A percentile compares a stretch with the other conserved stretches of the same genome.
phyloP scores from a whole-genome alignment of 805 yeast genomes.

The Wickerhamiella vanderwaltii region DNA sequence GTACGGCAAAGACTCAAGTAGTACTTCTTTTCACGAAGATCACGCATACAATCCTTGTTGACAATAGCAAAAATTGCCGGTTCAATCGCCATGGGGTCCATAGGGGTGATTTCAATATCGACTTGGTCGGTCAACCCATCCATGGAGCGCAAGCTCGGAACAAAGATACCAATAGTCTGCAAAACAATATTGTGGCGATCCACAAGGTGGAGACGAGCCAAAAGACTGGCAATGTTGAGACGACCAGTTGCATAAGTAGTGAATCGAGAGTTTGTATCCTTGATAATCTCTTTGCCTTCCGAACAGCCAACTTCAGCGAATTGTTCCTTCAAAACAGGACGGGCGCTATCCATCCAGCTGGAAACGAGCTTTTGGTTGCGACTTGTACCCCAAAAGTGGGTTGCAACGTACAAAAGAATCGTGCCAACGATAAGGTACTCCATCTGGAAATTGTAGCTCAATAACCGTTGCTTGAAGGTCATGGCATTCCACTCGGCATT shows the following conservation, averaged over 20 bases:
- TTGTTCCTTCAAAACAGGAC: constrained; percentile 46
- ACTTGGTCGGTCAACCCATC: constrained; percentile 43
- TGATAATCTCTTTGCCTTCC: constrained; percentile 32
- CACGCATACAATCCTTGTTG: constrained; percentile 71
- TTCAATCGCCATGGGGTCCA: constrained; percentile 37
- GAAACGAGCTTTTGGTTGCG: constrained; percentile 47
- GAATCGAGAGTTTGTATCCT: constrained; percentile 52
- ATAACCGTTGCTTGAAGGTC: constrained; percentile 47
- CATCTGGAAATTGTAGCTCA: constrained; percentile 59
- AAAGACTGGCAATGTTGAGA: constrained; percentile 52
- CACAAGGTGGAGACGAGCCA: constrained; percentile 48
- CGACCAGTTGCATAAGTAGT: constrained; percentile 82
- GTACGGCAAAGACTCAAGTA: constrained; percentile 77
- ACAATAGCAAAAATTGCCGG: constrained; percentile 75
- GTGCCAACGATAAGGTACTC: constrained; percentile 49
- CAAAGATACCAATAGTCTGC: constrained; percentile 48
- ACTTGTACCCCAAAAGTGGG: constrained; percentile 47
- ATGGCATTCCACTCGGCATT: constrained; percentile 45
- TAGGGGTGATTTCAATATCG: constrained; percentile 47
- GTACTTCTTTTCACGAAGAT: constrained; percentile 62
- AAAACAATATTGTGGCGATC: constrained; percentile 72
- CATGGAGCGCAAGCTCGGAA: constrained; percentile 43
- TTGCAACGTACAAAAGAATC: constrained; percentile 36
- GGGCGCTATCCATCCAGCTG: constrained; percentile 38
- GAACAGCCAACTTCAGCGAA: constrained; percentile 62